A percentile compares a stretch with the other conserved stretches of the same genome.
phyloP scores from a whole-genome alignment of 2,329 filamentous ascomycete genomes.

The Arachnopeziza araneosa region DNA sequence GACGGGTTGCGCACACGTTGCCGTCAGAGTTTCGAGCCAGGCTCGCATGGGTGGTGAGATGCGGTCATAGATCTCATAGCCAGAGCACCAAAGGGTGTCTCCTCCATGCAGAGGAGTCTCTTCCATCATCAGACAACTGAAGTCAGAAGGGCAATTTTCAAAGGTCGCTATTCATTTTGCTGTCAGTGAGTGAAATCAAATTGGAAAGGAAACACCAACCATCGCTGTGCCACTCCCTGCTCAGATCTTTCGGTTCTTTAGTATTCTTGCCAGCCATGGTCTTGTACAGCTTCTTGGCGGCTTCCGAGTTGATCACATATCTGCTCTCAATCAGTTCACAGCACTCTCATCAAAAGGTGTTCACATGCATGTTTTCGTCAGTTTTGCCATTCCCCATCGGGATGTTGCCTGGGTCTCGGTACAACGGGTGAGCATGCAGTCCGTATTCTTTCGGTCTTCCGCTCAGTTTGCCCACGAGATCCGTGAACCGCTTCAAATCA shows the following conservation, averaged over 20 bases:
- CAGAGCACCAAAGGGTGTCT: constrained; percentile 60
- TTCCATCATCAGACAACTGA: constrained; percentile 40
- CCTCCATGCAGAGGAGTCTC: constrained; percentile 42
- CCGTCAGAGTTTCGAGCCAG: constrained; percentile 53
- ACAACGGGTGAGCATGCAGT: constrained; percentile 53
- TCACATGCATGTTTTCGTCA: constrained; percentile 33
- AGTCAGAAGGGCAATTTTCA: constrained; percentile 41
- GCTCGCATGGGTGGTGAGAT: constrained; percentile 48
- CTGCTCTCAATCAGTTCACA: constrained; percentile 16
- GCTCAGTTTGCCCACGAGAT: constrained; percentile 49
- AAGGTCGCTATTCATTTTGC: constrained; percentile 32
- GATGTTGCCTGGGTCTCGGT: constrained; percentile 34
- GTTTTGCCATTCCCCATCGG: constrained; percentile 34
- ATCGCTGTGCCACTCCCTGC: constrained; percentile 34
- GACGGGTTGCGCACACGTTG: constrained; percentile 43
- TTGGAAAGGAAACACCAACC: constrained; percentile 20
- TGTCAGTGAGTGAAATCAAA: too few species aligned
- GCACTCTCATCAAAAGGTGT: background rate
- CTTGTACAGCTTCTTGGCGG: constrained; percentile 45
- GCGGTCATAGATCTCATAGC: constrained; percentile 52
- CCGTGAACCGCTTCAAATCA: constrained; percentile 42
- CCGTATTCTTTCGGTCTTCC: constrained; percentile 48
- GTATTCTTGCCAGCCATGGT: constrained; percentile 31
- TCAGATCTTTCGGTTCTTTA: constrained; percentile 30
- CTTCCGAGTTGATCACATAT: constrained; percentile 49